Evolutionary conservation across 169 alveolate genomes (phyloP), one percentile per base, ranked within the genome.

Genomic region (Theileria equi): DNA sequence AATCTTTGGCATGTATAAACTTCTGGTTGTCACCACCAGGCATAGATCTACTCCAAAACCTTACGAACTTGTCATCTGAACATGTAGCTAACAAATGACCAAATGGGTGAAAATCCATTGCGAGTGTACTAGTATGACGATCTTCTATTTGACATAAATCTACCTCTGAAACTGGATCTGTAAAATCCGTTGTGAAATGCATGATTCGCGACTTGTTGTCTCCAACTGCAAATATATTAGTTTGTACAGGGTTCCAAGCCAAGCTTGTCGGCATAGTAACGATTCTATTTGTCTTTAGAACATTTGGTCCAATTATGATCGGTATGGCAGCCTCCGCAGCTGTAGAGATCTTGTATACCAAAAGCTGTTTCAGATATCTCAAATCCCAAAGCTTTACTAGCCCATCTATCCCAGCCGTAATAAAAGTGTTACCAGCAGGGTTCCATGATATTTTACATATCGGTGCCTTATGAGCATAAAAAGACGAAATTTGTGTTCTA

Each of bases 21-120:
- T 71, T 72, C 44, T 76, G 17, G 78, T 66, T 64, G 41, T 57
- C 25, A 16, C 89, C 81, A 48, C 84, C 91, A 48, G 84, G 84
- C 44, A 58, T 62, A 16, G 82, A 59, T 16, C 89, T 68, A 44
- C 89, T 81, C 94, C 94, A 89, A 72, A 89, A 87, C 41, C 90
- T 62, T 17, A 89, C 76, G 43, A 69, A 63, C 32, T 79, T 76
- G 76, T 90, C 92, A 49, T 90, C 93, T 38, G 93, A 83, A 53
- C 93, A 88, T 16, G 95, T 80, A 40, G 91, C 95, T 47, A 91
- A 89, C 76, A 91, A 48, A 63, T 91, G 95, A 1, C 95, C 95
- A 58, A 88, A 55, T 17, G 95, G 95, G 55, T 91, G 94, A 93
- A 94, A 91, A 54, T 85, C 94, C 69, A 89, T 67, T 32, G 92